Evolutionary conservation across 148 eudicot genomes (phyloP), one percentile per base, ranked within the genome.

Genomic region (Pouteria glomerata): DNA sequence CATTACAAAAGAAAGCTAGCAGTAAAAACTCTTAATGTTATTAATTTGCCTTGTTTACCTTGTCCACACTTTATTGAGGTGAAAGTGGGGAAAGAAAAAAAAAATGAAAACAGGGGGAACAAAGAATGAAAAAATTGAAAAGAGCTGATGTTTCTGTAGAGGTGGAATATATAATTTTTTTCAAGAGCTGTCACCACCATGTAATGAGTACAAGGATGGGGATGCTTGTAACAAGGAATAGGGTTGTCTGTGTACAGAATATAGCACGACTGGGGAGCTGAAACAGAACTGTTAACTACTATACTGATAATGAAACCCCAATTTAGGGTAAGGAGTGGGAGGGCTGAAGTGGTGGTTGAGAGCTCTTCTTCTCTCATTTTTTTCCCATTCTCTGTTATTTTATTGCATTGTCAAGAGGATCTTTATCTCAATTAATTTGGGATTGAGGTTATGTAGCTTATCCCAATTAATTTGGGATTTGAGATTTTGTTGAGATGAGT

Each of bases 321-420:
- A 77, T 70, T n/a, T n/a, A n/a, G 84, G 73, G 71, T 56, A 80
- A 76, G 72, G 68, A 42, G 69, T 70, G 77, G 68, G 53, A 70
- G 34, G 47, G 30, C 59, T 73, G 63, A 70, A 73, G 74, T 72
- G 78, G 79, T 37, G 65, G 47, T 27, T 60, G 73, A 76, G 76
- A 63, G 82, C 78, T 69, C 58, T 34, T 55, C 30, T 39, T 51
- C 26, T 61, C 42, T 62, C 68, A 69, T 18, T 21, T 34, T 37
- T 71, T 64, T 56, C 60, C 41, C 35, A 24, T 26, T 21, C 34
- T 57, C 18, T n/a, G n/a, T n/a, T n/a, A n/a, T n/a, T n/a, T n/a
- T n/a, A n/a, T n/a, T n/a, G n/a, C n/a, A n/a, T n/a, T n/a, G n/a
- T n/a, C n/a, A n/a, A n/a, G n/a, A n/a, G n/a, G n/a, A n/a, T n/a